Evolutionary conservation across 352 stramenopile species (phyloP).

Genomic region (Pythium pyrilobum): DNA sequence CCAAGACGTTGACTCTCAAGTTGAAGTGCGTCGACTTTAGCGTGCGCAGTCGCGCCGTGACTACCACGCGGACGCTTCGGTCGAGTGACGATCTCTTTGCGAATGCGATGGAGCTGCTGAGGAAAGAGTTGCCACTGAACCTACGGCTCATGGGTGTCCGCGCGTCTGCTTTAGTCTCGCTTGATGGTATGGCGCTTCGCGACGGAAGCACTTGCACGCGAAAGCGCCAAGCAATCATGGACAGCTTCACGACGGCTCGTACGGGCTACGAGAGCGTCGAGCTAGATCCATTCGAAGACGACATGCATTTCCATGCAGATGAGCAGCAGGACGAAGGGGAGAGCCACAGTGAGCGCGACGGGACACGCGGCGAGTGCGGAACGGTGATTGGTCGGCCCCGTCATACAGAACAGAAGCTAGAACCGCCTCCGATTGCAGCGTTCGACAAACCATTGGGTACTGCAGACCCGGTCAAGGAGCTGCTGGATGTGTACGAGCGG

Average conservation of each 20-base stretch:
- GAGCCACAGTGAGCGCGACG: too few species aligned
- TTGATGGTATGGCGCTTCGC: conserved; percentile 16
- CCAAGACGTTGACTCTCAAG: conserved; percentile 64
- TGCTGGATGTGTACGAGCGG: too few species aligned
- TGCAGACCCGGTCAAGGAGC: too few species aligned
- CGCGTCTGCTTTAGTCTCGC: conserved; percentile 36
- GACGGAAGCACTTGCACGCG: conserved; percentile 7
- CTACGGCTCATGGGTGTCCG: conserved; percentile 64
- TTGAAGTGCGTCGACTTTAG: conserved; percentile 68
- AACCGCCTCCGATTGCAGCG: too few species aligned
- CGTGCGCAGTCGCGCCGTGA: conserved; percentile 47
- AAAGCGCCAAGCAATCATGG: conserved; percentile 23
- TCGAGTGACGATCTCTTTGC: conserved; percentile 42
- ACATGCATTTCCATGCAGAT: too few species aligned
- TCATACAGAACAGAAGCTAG: too few species aligned
- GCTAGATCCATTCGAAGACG: too few species aligned
- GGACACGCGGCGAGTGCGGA: too few species aligned
- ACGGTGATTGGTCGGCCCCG: too few species aligned
- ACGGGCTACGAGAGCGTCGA: neutral
- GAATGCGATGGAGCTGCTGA: conserved; percentile 40
- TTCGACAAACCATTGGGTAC: too few species aligned
- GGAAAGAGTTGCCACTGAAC: conserved; percentile 60
- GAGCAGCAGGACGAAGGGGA: neutral
- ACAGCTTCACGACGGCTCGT: conserved; percentile 28
- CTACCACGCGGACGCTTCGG: conserved; percentile 31